Evolutionary conservation across 257 asterid species (phyloP), one percentile per base, ranked within the genome.

Genomic region (Vinca minor): DNA sequence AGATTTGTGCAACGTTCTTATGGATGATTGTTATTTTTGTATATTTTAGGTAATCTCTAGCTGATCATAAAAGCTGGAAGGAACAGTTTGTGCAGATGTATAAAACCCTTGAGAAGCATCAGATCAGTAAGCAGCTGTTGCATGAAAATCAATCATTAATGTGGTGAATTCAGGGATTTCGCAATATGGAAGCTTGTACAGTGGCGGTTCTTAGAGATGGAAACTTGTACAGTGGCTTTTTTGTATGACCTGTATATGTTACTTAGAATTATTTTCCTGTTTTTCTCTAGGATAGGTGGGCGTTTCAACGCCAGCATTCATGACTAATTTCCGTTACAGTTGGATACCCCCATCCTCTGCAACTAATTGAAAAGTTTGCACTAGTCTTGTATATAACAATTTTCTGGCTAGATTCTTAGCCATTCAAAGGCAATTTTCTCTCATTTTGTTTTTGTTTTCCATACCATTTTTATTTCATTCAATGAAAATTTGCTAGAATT

Each of bases 141-240:
- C 61, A 29, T 34, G 13, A 31, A 15, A n/a, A 48, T 58, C 59
- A 50, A 34, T n/a, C 21, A 3, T 34, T n/a, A 10, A 18, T 0
- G 0, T 45, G 9, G 15, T 10, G 6, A 15, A 44, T 64, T 1
- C 8, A 44, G 26, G 59, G 20, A 17, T 29, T 9, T 48, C 12
- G 6, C 15, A 20, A 47, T 59, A 23, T 3, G 32, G 72, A 64
- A 35, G 32, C 31, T 45, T 62, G 23, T 28, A 4, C 20, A 28
- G 38, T 41, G 20, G 52, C 65, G 2, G 9, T 62, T 62, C 38
- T 44, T 36, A 34, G 48, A 17, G n/a, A 59, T 5, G 32, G 72
- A 39, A 59, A 29, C 54, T 36, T 38, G 73, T 69, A 69, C 67
- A 60, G 63, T 55, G 54, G 25, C 38, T n/a, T n/a, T n/a, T n/a